A percentile compares a stretch with the other conserved stretches of the same genome.
These are phyloP conservation scores for Aspergillaceae sp. DNA, from an alignment of 2,329 filamentous ascomycete genomes.

Conservation along the genomic window DNA sequence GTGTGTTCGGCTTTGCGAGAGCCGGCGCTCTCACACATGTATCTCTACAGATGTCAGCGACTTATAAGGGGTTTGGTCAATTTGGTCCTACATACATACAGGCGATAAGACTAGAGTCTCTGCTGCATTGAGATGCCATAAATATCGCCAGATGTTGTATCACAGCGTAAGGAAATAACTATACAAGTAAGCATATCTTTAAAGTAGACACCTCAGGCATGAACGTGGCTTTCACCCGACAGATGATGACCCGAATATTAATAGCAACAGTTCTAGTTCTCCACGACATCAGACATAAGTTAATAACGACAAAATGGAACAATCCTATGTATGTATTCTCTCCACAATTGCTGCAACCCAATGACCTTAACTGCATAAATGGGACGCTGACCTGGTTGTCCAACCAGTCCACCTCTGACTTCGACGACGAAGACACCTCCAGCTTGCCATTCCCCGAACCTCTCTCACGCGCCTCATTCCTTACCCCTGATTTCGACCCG, in stretches of 20 bases:
- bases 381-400: slow-evolving; percentile 3
- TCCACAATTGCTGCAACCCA: neutral
- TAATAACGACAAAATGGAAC: neutral
- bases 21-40: no score
- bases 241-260: no score
- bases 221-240: neutral
- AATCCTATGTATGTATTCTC: neutral
- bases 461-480: slow-evolving; percentile 74
- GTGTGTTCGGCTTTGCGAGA: no score
- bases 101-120: no score
- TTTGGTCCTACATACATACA: no score
- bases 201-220: neutral
- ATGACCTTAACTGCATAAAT: slow-evolving; percentile 24
- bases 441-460: slow-evolving; percentile 82
- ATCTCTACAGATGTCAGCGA: no score
- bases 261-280: neutral
- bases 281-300: neutral
- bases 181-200: no score
- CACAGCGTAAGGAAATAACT: no score
- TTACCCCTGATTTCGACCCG: slow-evolving; percentile 67
- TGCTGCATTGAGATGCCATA: no score
- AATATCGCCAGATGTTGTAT: no score
- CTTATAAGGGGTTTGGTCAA: no score
- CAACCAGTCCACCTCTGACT: slow-evolving; percentile 38
- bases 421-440: slow-evolving; percentile 55